phyloP scores from a whole-genome alignment of 2,329 filamentous ascomycete genomes.

The Claviceps lovelessii region DNA sequence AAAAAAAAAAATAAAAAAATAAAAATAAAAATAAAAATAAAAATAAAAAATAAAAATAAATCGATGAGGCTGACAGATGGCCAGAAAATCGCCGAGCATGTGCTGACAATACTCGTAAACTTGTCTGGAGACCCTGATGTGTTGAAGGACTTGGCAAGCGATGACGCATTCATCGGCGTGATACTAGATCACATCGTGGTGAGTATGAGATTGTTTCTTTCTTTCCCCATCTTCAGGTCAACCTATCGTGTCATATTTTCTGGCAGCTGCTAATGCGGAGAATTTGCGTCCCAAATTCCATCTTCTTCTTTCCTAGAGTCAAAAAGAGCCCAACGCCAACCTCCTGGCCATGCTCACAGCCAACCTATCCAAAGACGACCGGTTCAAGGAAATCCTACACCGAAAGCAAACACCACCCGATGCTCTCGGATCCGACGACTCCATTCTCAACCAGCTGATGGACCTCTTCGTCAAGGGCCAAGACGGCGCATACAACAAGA shows the following conservation, averaged over 20 bases:
- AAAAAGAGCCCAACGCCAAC: slow-evolving; percentile 69
- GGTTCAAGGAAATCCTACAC: slow-evolving; percentile 52
- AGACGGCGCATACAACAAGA: slow-evolving; percentile 66
- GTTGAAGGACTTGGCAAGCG: slow-evolving; percentile 55
- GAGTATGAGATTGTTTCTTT: slow-evolving; percentile 19
- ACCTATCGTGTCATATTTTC: neutral
- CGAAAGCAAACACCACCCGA: slow-evolving; percentile 55
- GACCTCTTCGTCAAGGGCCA: slow-evolving; percentile 93
- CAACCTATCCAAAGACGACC: slow-evolving; percentile 73
- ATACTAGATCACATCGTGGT: slow-evolving; percentile 63
- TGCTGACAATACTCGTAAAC: slow-evolving; percentile 79
- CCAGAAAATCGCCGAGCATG: slow-evolving; percentile 83
- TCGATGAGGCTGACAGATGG: neutral
- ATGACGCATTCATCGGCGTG: slow-evolving; percentile 67
- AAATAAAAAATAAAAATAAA: neutral
- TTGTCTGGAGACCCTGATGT: slow-evolving; percentile 65
- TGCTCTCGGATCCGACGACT: slow-evolving; percentile 55
- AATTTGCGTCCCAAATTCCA: neutral
- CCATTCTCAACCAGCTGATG: slow-evolving; percentile 77
- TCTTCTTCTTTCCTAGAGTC: slow-evolving; percentile 31
- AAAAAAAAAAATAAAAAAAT: too few relatives aligned
- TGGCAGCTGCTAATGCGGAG: neutral
- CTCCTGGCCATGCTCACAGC: slow-evolving; percentile 82
- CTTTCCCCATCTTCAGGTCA: neutral
- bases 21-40: neutral